phyloP scores from a whole-genome alignment of 768 basidiomycete species.

The Phanerodontia chrysosporium region DNA sequence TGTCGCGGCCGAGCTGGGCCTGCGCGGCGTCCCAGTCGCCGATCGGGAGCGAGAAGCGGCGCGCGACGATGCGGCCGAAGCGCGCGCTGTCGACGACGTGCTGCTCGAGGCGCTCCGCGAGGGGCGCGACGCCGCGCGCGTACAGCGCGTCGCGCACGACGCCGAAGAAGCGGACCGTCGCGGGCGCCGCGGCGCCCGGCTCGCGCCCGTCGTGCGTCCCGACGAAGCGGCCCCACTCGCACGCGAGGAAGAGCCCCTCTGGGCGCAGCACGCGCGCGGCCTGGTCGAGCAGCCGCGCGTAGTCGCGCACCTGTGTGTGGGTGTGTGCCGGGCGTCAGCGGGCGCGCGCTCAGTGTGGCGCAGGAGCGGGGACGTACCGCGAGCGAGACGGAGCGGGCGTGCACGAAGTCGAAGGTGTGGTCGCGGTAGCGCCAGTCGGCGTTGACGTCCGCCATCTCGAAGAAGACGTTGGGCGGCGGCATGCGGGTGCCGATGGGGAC shows the following conservation, averaged over 20 bases:
- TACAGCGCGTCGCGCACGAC: slow-evolving; percentile 36
- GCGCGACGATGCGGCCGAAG: slow-evolving; percentile 39
- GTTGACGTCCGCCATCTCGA: slow-evolving; percentile 65
- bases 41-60: slow-evolving; percentile 44
- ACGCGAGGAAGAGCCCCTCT: slow-evolving; percentile 67
- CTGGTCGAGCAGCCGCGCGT: slow-evolving; percentile 50
- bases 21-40: slow-evolving; percentile 47
- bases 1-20: slow-evolving; percentile 37
- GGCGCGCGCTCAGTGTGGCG: background rate
- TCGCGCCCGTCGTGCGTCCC: slow-evolving; percentile 28
- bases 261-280: slow-evolving; percentile 60
- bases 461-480: slow-evolving; percentile 56
- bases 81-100: slow-evolving; percentile 32
- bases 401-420: slow-evolving; percentile 61
- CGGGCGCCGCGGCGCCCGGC: slow-evolving; percentile 13
- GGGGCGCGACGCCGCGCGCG: slow-evolving; percentile 33
- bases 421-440: slow-evolving; percentile 45
- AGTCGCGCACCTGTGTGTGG: slow-evolving; percentile 51
- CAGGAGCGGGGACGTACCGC: slow-evolving; percentile 42
- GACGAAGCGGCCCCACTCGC: slow-evolving; percentile 52
- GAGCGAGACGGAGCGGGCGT: slow-evolving; percentile 57
- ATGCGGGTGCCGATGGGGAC: slow-evolving; percentile 70
- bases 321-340: slow-evolving; percentile 1
- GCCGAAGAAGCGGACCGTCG: slow-evolving; percentile 28
- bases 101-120: slow-evolving; percentile 34